These are phyloP conservation scores for Pythium scleroteichum DNA, from an alignment of 352 stramenopile species.

Conservation along the genomic window DNA sequence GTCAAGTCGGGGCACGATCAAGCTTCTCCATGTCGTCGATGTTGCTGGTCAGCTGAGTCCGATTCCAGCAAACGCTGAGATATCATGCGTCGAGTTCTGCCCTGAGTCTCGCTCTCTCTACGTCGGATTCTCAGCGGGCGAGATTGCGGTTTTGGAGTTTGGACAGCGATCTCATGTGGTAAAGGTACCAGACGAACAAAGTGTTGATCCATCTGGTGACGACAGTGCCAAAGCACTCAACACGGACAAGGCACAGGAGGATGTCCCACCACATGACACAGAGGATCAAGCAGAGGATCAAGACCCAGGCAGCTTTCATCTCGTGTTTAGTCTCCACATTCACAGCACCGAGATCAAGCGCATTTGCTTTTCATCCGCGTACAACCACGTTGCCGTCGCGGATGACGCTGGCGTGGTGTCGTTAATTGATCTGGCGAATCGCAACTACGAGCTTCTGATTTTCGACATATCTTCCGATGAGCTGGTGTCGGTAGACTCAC, in stretches of 20 bases:
- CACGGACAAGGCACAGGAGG: background rate
- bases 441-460: slow-evolving; percentile 61
- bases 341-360: slow-evolving; percentile 58
- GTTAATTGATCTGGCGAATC: slow-evolving; percentile 48
- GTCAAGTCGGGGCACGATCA: slow-evolving; percentile 52
- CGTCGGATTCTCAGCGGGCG: slow-evolving; percentile 52
- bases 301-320: slow-evolving; percentile 37
- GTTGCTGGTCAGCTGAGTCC: slow-evolving; percentile 38
- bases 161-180: slow-evolving; percentile 8
- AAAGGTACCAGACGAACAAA: background rate
- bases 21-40: slow-evolving; percentile 58
- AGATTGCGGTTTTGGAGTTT: slow-evolving; percentile 58
- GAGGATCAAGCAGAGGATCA: slow-evolving; percentile 18
- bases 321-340: slow-evolving; percentile 55
- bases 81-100: slow-evolving; percentile 57
- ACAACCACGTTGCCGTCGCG: slow-evolving; percentile 51
- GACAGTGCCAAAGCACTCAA: background rate
- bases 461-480: slow-evolving; percentile 57
- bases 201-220: background rate
- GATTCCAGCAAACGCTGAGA: slow-evolving; percentile 33
- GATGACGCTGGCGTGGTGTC: slow-evolving; percentile 64
- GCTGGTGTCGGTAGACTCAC: slow-evolving; percentile 51
- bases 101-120: slow-evolving; percentile 43
- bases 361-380: slow-evolving; percentile 48
- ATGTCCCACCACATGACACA: background rate